Evolutionary conservation across 176 grass and related monocot species (phyloP).

Genomic region (Tillandsia leiboldiana): DNA sequence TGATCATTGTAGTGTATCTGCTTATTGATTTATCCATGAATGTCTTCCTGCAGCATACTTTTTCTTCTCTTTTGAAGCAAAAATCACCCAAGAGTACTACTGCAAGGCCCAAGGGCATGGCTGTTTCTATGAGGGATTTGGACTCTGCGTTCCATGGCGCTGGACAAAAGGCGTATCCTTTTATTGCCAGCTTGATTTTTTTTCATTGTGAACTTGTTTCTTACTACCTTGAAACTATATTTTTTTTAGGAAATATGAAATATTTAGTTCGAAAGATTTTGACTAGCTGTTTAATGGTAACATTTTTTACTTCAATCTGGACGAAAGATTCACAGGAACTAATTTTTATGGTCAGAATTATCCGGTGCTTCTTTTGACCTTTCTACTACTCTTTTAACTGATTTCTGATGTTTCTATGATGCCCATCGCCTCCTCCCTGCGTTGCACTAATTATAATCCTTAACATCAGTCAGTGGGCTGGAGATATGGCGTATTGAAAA

Average conservation of each 20-base stretch:
- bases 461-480: conserved; percentile 66
- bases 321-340: not conserved
- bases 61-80: conserved; percentile 70
- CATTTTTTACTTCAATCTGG: not conserved
- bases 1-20: not conserved
- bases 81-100: conserved; percentile 42
- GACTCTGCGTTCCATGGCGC: conserved; percentile 80
- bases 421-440: not conserved
- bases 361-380: not conserved
- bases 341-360: not conserved
- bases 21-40: not conserved
- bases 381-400: too few relatives aligned
- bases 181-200: conserved; percentile 1
- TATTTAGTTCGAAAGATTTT: not conserved
- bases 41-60: conserved; percentile 56
- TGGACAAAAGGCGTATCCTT: conserved; percentile 95
- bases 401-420: conserved; percentile 2
- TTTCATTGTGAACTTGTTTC: not conserved
- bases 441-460: conserved; percentile 20
- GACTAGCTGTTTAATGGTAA: not conserved
- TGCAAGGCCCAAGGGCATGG: conserved; percentile 52
- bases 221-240: not conserved
- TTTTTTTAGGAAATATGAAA: not conserved
- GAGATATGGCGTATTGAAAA: conserved; percentile 99
- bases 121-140: conserved; percentile 81